A percentile compares a stretch with the other conserved stretches of the same genome.
phyloP scores from a whole-genome alignment of 805 yeast species.

The Pichia nanzhaoensis region DNA sequence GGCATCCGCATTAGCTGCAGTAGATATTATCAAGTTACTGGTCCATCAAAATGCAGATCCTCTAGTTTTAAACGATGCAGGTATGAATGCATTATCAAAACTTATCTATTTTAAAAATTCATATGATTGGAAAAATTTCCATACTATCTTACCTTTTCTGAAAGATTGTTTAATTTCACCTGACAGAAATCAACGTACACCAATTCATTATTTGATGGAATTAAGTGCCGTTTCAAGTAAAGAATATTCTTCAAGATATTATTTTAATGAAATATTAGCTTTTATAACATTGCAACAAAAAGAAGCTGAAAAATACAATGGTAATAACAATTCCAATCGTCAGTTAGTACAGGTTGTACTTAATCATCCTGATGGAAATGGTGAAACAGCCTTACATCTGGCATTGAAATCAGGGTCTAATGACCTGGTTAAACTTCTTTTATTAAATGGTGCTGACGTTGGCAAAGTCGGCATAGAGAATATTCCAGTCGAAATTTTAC shows the following conservation, averaged over 20 bases:
- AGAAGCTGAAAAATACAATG: slow-evolving; percentile 24
- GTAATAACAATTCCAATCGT: slow-evolving; percentile 25
- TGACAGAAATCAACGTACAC: slow-evolving; percentile 65
- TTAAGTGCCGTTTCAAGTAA: slow-evolving; percentile 39
- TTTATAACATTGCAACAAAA: slow-evolving; percentile 27
- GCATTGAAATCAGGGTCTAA: slow-evolving; percentile 55
- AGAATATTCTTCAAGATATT: slow-evolving; percentile 46
- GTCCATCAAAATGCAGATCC: slow-evolving; percentile 56
- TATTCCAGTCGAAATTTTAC: slow-evolving; percentile 18
- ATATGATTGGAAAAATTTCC: slow-evolving; percentile 54
- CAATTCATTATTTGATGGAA: slow-evolving; percentile 62
- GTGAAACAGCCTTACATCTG: slow-evolving; percentile 81
- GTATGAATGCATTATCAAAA: slow-evolving; percentile 66
- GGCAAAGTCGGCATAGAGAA: slow-evolving; percentile 20
- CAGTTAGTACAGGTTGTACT: slow-evolving; percentile 49
- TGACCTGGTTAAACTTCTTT: slow-evolving; percentile 35
- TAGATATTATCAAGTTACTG: slow-evolving; percentile 51
- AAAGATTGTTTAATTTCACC: slow-evolving; percentile 65
- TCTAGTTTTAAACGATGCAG: slow-evolving; percentile 42
- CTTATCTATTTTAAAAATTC: slow-evolving; percentile 68
- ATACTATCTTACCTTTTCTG: slow-evolving; percentile 49
- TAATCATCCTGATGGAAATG: slow-evolving; percentile 73
- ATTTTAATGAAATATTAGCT: slow-evolving; percentile 34
- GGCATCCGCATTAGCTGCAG: slow-evolving; percentile 76
- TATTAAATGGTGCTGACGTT: slow-evolving; percentile 41